Percentiles rank a stretch among this genome's conserved stretches.
These are phyloP conservation scores for Boletus eberwhitei DNA, from an alignment of 768 basidiomycete genomes.

Conservation along the genomic window DNA sequence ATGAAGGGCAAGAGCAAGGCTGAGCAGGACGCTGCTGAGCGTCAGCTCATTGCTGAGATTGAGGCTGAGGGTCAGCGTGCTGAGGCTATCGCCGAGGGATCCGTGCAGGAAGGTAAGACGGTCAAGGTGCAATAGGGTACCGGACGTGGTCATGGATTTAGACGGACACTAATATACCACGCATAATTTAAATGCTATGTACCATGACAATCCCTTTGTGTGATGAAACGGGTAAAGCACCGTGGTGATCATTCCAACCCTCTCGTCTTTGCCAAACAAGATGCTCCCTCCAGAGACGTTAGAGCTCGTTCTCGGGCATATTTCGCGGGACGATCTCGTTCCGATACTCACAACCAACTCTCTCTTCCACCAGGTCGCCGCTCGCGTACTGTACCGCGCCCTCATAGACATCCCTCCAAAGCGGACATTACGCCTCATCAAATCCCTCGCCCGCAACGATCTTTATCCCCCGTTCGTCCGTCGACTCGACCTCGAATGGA, in stretches of 20 bases:
- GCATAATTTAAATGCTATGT: not conserved
- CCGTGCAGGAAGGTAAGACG: conserved; percentile 14
- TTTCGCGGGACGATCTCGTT: conserved; percentile 27
- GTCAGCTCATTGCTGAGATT: conserved; percentile 61
- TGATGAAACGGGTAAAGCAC: not conserved
- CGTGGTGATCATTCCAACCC: not conserved
- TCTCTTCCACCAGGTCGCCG: conserved; percentile 27
- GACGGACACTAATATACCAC: conserved; percentile 7
- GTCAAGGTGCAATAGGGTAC: conserved; percentile 26
- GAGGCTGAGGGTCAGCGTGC: conserved; percentile 71
- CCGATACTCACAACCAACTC: conserved; percentile 23
- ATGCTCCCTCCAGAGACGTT: conserved; percentile 38
- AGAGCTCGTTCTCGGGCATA: conserved; percentile 29
- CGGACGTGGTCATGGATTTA: not conserved
- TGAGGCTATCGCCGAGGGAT: conserved; percentile 53
- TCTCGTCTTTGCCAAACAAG: too few species aligned
- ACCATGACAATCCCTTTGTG: not conserved
- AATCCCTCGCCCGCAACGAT: conserved; percentile 37
- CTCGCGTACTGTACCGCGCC: conserved; percentile 36
- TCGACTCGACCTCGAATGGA: conserved; percentile 45
- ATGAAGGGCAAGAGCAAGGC: conserved; percentile 53
- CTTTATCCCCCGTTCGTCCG: conserved; percentile 42
- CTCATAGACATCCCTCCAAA: conserved; percentile 34
- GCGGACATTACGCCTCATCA: conserved; percentile 37
- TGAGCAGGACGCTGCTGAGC: conserved; percentile 54